Base-by-base conservation (phyloP, 2,329 filamentous ascomycete species). In the Plenodomus tracheiphilus region DNA sequence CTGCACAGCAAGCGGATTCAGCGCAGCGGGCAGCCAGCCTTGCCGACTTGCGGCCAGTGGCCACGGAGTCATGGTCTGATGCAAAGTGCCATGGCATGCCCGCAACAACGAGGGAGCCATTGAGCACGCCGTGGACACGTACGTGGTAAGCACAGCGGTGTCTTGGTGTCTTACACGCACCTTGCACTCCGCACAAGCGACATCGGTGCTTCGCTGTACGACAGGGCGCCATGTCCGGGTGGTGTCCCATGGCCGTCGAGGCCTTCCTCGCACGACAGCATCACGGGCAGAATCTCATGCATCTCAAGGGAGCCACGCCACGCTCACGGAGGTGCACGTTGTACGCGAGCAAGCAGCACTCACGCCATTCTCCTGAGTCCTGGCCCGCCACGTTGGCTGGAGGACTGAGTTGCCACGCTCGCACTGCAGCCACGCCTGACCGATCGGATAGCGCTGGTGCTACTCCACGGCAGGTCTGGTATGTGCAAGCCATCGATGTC, bases 331-430 rank as follows among this genome's bases (percentile, higher is more conserved):
- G 28, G 7, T 32, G 28, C 6, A 32, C 28, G 28, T 32, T 32
- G 28, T 32, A 32, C 28, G 13, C 6, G 6, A 15, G 4, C 28
- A 32, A 25, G 22, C 22, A 25, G 28, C 28, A 32, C 28, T 32
- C 28, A 32, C 28, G 28, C 28, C 28, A 32, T 32, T 32, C 22
- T 32, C 13, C 4, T 32, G 22, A n/a, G n/a, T n/a, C 22, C 10
- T 25, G 22, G 57, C 56, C 65, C 62, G 64, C 58, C 61, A 63
- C 56, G 49, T 52, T 63, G 58, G 60, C 57, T 49, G 52, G 54
- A 64, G 56, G 38, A 40, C 19, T 20, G 5, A 5, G 10, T 25
- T 5, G 22, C 22, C 22, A 25, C 5, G 10, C 22, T 25, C 10
- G 22, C 22, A 25, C 37, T 45, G 49, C 49, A 47, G 47, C 30